Evolutionary conservation across 805 yeast genomes (phyloP).

Genomic region (Zygosaccharomyces rouxii): DNA sequence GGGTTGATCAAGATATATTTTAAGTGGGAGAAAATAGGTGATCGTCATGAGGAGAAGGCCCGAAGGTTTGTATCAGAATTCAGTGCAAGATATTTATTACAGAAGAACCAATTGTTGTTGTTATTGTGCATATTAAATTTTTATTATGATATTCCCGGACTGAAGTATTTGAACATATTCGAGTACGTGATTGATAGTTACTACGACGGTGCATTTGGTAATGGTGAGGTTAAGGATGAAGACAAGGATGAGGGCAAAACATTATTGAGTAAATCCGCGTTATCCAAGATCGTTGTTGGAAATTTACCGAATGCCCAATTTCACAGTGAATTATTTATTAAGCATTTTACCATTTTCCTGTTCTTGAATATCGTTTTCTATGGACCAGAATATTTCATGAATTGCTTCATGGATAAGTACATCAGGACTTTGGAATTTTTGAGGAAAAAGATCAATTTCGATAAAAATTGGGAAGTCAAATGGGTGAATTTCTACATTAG

Average conservation of each 20-base stretch:
- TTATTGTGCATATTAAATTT: conserved; percentile 22
- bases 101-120: conserved; percentile 16
- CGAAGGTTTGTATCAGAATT: conserved; percentile 10
- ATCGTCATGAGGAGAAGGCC: conserved; percentile 5
- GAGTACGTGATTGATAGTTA: conserved; percentile 16
- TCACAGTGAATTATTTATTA: conserved; percentile 21
- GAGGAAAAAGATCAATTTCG: conserved; percentile 22
- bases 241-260: not conserved
- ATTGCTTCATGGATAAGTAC: conserved; percentile 17
- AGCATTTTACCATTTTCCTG: conserved; percentile 17
- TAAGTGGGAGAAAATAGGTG: conserved; percentile 13
- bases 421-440: conserved; percentile 18
- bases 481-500: conserved; percentile 23
- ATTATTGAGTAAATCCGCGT: conserved; percentile 2
- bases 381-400: conserved; percentile 16
- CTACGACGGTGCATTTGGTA: conserved; percentile 12
- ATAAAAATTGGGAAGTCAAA: conserved; percentile 23
- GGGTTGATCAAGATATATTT: conserved; percentile 13
- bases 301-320: conserved; percentile 8
- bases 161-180: conserved; percentile 15
- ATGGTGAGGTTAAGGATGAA: not conserved
- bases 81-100: conserved; percentile 9
- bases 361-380: conserved; percentile 15
- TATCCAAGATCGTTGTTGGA: conserved; percentile 15
- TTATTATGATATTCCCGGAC: conserved; percentile 23